A percentile compares a stretch with the other conserved stretches of the same genome.
Conservation (phyloP, 805 yeast genomes). For the Saccharomyces paradoxus region DNA sequence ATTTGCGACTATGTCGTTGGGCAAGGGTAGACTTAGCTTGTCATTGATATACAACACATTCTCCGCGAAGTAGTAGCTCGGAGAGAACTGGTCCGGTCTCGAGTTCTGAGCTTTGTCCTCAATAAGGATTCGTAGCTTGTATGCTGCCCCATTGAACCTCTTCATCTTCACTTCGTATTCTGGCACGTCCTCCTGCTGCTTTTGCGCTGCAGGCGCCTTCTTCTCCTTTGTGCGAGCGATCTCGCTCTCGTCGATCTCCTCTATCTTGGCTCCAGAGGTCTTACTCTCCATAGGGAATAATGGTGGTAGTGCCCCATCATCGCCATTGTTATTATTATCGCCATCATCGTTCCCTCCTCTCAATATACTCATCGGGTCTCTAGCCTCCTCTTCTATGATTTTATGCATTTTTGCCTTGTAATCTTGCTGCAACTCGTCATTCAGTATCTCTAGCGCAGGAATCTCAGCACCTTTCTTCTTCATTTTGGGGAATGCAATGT, state of each 20-base stretch:
- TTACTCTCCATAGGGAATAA: slow-evolving; percentile 17
- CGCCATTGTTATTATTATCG: slow-evolving; percentile 16
- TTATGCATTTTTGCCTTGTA: slow-evolving; percentile 32
- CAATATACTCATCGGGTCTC: slow-evolving; percentile 37
- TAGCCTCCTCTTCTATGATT: slow-evolving; percentile 26
- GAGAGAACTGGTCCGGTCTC: neutral
- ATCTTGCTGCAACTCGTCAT: slow-evolving; percentile 36
- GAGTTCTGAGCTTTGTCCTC: neutral
- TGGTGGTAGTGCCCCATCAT: slow-evolving; percentile 18
- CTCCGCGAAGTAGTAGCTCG: neutral
- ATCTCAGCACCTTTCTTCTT: slow-evolving; percentile 52
- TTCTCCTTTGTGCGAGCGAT: slow-evolving; percentile 21
- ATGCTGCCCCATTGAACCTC: neutral
- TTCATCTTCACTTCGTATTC: neutral
- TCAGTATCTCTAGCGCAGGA: slow-evolving; percentile 37
- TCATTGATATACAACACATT: neutral
- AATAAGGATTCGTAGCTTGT: neutral
- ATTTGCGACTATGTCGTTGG: neutral
- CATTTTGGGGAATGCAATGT: slow-evolving; percentile 61
- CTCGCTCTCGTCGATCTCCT: slow-evolving; percentile 33
- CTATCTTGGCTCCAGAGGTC: neutral
- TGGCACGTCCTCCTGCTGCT: neutral
- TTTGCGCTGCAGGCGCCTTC: neutral
- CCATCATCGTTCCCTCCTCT: slow-evolving; percentile 28
- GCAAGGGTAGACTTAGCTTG: neutral